Percentiles rank a stretch among this genome's conserved stretches.
These are phyloP conservation scores for Fagopyrum tataricum DNA, from an alignment of 148 eudicot species.

Conservation along the genomic window DNA sequence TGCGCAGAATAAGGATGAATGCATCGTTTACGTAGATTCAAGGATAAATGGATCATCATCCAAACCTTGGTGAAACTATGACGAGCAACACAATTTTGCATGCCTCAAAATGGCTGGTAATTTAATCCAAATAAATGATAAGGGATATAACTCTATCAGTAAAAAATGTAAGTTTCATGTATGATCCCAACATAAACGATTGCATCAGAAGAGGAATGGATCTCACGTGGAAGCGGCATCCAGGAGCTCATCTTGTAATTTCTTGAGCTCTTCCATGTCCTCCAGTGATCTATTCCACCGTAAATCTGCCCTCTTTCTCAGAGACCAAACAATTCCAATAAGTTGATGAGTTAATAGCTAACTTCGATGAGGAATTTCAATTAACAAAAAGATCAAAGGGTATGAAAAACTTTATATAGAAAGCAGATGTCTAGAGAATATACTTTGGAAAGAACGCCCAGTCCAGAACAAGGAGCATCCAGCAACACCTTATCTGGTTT, in stretches of 20 bases:
- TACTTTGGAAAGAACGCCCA: constrained; percentile 97
- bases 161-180: not conserved
- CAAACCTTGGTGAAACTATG: not conserved
- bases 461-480: constrained; percentile 96
- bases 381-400: not conserved
- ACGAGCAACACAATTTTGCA: not conserved
- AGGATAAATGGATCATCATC: not conserved
- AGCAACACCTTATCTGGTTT: constrained; percentile 71
- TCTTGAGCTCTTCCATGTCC: constrained; percentile 83
- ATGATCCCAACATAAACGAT: not conserved
- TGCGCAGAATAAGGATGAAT: not conserved
- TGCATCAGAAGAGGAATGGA: constrained; percentile 14
- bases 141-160: not conserved
- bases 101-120: not conserved
- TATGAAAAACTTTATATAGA: not conserved
- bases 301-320: constrained; percentile 72
- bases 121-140: not conserved
- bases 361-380: not conserved
- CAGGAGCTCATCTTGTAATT: constrained; percentile 76
- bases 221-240: constrained; percentile 82
- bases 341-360: not conserved
- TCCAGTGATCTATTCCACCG: constrained; percentile 92
- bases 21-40: not conserved
- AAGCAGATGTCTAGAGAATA: not conserved
- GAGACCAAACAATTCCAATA: not conserved